Conservation (phyloP, 257 asterid species). For the Vinca minor region DNA sequence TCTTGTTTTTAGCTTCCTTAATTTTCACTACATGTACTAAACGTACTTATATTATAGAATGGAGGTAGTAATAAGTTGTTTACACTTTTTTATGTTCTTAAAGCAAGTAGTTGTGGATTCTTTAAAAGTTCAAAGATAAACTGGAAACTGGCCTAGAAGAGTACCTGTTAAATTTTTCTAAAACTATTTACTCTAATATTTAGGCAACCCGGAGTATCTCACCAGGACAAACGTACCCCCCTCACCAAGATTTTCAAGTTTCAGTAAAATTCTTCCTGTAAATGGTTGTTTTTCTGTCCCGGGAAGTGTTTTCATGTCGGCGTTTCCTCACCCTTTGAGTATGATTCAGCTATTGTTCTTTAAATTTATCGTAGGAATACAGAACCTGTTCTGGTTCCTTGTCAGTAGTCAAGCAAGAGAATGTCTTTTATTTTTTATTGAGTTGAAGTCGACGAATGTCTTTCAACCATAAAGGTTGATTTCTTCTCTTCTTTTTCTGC, state of each 20-base stretch:
- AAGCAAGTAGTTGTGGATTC: not conserved
- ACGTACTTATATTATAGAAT: no score
- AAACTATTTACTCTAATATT: not conserved
- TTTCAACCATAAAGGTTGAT: no score
- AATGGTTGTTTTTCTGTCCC: not conserved
- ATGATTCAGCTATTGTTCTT: no score
- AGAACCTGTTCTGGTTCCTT: no score
- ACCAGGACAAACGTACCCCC: not conserved
- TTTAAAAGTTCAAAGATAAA: no score
- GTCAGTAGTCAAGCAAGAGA: not conserved
- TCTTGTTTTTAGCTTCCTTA: no score
- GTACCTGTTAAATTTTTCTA: not conserved
- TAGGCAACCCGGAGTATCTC: not conserved
- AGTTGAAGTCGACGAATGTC: no score
- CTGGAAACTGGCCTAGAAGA: not conserved
- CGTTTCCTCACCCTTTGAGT: not conserved
- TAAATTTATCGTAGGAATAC: not conserved
- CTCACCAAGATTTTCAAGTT: not conserved
- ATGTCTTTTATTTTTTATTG: not conserved
- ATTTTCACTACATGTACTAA: no score
- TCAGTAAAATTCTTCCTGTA: not conserved
- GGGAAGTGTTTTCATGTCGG: not conserved
- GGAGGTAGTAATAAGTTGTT: no score
- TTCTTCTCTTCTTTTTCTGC: no score
- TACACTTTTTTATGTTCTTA: not conserved